Percentiles rank a stretch among this genome's conserved stretches.
Evolutionary conservation across 345 rosid genomes (phyloP).

Genomic region (Populus simonii): DNA sequence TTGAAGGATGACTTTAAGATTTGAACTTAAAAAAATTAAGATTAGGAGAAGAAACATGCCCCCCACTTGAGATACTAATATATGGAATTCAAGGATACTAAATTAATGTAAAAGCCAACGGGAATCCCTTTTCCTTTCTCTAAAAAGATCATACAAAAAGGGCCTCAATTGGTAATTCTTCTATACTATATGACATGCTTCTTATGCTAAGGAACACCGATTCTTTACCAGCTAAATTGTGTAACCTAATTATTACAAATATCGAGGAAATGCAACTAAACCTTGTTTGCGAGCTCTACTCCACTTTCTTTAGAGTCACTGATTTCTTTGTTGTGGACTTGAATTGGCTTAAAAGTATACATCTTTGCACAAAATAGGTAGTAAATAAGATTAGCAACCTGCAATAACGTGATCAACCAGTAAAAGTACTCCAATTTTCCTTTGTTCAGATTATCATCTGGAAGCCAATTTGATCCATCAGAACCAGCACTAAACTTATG

Average conservation of each 20-base stretch:
- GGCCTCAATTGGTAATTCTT: background rate
- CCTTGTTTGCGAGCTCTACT: slow-evolving; percentile 37
- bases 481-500: slow-evolving; percentile 58
- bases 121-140: background rate
- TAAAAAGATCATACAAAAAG: background rate
- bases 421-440: slow-evolving; percentile 83
- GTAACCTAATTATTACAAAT: background rate
- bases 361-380: slow-evolving; percentile 60
- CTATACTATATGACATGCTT: background rate
- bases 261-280: slow-evolving; percentile 1
- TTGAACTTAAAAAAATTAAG: too few species aligned
- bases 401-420: slow-evolving; percentile 67
- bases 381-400: slow-evolving; percentile 54
- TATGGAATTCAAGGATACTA: too few species aligned
- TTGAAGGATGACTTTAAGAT: too few species aligned
- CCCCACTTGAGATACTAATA: too few species aligned
- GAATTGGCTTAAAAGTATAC: slow-evolving; percentile 72
- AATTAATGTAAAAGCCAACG: too few species aligned
- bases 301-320: slow-evolving; percentile 24
- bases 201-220: background rate
- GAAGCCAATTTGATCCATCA: slow-evolving; percentile 84
- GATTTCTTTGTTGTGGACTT: slow-evolving; percentile 34
- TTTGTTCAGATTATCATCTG: slow-evolving; percentile 61
- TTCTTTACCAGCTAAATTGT: background rate
- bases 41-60: too few species aligned